phyloP scores from a whole-genome alignment of 2,329 filamentous ascomycete genomes.

The Pestalotiopsis sp. region DNA sequence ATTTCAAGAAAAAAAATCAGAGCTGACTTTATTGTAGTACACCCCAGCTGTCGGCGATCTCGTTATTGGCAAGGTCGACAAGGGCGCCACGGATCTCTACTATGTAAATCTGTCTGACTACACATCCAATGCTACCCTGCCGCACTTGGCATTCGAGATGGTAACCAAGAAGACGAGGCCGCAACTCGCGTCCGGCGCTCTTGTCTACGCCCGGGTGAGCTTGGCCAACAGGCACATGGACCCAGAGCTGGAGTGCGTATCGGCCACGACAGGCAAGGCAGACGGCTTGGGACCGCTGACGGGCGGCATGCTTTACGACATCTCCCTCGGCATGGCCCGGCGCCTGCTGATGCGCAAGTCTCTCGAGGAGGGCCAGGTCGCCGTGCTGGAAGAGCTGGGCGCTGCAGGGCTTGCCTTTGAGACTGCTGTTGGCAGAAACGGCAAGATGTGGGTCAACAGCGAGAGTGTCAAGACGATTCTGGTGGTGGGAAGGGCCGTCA shows the following conservation, averaged over 20 bases:
- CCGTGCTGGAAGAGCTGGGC: constrained; percentile 78
- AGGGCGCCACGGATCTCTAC: constrained; percentile 74
- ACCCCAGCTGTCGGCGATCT: constrained; percentile 78
- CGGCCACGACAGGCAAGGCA: constrained; percentile 79
- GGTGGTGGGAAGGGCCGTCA: constrained; percentile 75
- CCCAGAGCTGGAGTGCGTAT: constrained; percentile 87
- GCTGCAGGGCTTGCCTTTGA: constrained; percentile 81
- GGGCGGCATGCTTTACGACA: constrained; percentile 82
- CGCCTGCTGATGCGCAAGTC: constrained; percentile 69
- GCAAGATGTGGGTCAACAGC: constrained; percentile 87
- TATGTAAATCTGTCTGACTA: constrained; percentile 73
- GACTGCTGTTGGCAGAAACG: constrained; percentile 90
- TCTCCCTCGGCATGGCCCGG: constrained; percentile 81
- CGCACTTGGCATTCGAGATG: constrained; percentile 88
- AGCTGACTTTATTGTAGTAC: constrained; percentile 56
- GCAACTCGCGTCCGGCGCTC: constrained; percentile 68
- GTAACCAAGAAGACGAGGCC: constrained; percentile 92
- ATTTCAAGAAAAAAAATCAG: neutral
- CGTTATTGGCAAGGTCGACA: constrained; percentile 83
- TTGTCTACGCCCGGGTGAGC: constrained; percentile 86
- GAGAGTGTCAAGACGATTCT: constrained; percentile 72
- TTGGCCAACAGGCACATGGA: constrained; percentile 82
- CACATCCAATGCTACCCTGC: constrained; percentile 67
- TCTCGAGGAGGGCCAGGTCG: constrained; percentile 62
- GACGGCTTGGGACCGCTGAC: constrained; percentile 83